Conservation (phyloP, 768 basidiomycete species). For the Leccinum broughii region DNA sequence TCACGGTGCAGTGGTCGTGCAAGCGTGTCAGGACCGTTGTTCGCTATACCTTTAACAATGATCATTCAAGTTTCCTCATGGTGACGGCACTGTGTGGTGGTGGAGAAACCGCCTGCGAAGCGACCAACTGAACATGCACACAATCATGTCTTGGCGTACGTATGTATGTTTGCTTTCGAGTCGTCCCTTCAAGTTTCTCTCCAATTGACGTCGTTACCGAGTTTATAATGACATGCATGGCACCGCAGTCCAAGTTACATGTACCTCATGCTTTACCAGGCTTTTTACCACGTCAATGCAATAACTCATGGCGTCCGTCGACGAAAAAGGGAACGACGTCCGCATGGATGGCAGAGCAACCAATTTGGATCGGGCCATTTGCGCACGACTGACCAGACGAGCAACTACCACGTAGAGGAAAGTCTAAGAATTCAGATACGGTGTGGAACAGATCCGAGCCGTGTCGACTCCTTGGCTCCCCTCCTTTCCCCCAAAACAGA, state of each 20-base stretch:
- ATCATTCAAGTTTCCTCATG: neutral
- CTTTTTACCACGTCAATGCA: neutral
- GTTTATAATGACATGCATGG: neutral
- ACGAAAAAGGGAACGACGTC: neutral
- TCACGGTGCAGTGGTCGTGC: neutral
- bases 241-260: neutral
- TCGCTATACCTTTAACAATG: neutral
- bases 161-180: neutral
- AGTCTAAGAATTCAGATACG: neutral
- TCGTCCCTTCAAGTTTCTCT: neutral
- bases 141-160: neutral
- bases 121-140: neutral
- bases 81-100: neutral
- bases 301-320: neutral
- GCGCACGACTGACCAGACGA: neutral
- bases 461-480: neutral
- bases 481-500: neutral
- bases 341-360: neutral
- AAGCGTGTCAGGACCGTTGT: neutral
- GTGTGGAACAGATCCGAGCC: slow-evolving; percentile 7
- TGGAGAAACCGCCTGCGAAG: neutral
- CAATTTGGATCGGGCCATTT: neutral
- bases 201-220: neutral
- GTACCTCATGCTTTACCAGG: neutral
- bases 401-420: neutral